A percentile compares a stretch with the other conserved stretches of the same genome.
Evolutionary conservation across 2,329 filamentous ascomycete genomes (phyloP).

Genomic region (Beauveria sp.): DNA sequence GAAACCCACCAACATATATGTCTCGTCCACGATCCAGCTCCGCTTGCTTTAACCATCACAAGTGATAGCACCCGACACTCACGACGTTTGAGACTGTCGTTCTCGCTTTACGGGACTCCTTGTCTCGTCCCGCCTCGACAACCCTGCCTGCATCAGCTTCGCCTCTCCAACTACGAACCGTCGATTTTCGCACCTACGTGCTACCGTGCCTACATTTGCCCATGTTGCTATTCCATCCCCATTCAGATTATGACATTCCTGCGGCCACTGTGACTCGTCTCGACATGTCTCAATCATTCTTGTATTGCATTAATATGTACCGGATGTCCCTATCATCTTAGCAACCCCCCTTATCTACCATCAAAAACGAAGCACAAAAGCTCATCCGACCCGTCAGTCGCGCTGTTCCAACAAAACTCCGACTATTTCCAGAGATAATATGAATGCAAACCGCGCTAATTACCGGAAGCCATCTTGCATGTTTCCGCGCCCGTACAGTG

Average conservation of each 20-base stretch:
- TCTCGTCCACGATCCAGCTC: too few species aligned
- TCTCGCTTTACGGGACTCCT: too few species aligned
- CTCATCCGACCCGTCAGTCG: background rate
- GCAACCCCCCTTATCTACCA: background rate
- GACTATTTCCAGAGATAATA: background rate
- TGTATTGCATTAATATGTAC: background rate
- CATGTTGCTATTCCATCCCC: background rate
- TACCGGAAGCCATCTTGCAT: conserved; percentile 1
- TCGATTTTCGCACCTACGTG: background rate
- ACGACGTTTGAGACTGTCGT: too few species aligned
- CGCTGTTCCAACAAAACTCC: background rate
- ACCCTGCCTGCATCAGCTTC: too few species aligned
- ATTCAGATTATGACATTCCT: background rate
- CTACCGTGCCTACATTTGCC: background rate
- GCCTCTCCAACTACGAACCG: background rate
- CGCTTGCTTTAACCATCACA: too few species aligned
- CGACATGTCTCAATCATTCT: too few species aligned
- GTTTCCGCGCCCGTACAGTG: conserved; percentile 2
- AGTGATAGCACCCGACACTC: too few species aligned
- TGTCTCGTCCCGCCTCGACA: too few species aligned
- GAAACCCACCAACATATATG: too few species aligned
- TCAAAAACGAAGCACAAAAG: background rate
- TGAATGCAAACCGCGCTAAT: background rate
- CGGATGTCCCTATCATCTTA: background rate
- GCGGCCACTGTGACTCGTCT: background rate